Percentiles rank a stretch among this genome's conserved stretches.
These are phyloP conservation scores for Cyberlindnera americana DNA, from an alignment of 805 yeast species.

Conservation along the genomic window DNA sequence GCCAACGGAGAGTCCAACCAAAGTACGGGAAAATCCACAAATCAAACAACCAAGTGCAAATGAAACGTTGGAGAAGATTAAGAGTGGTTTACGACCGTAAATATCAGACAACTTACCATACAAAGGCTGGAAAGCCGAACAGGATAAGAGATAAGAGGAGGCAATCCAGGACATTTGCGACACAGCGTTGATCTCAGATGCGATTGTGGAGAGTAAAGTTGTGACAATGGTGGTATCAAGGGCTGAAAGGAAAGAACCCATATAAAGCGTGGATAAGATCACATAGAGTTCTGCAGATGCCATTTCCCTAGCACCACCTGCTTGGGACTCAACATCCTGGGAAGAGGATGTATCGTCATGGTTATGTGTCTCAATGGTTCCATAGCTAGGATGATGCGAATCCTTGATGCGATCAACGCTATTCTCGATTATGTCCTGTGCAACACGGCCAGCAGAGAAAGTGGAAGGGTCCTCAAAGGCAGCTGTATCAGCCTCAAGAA, in stretches of 20 bases:
- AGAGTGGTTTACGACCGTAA: constrained; percentile 51
- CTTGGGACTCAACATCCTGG: constrained; percentile 9
- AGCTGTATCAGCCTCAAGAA: constrained; percentile 15
- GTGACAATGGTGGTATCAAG: constrained; percentile 63
- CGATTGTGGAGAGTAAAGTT: constrained; percentile 57
- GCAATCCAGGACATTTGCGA: constrained; percentile 66
- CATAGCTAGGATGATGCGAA: constrained; percentile 14
- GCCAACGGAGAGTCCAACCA: constrained; percentile 40
- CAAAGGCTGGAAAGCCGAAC: constrained; percentile 65
- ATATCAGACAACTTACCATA: constrained; percentile 64
- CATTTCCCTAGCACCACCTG: constrained; percentile 1
- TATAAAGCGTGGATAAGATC: constrained; percentile 35
- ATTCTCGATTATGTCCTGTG: constrained; percentile 16
- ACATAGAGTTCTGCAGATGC: constrained; percentile 9
- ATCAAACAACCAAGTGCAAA: constrained; percentile 44
- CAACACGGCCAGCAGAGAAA: constrained; percentile 18
- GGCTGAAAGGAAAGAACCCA: constrained; percentile 53
- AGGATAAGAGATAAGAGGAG: constrained; percentile 57
- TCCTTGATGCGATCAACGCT: constrained; percentile 13
- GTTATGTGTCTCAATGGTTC: constrained; percentile 10
- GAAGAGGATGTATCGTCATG: background rate
- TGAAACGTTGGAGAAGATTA: constrained; percentile 35
- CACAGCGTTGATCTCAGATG: constrained; percentile 61
- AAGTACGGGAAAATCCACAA: constrained; percentile 30
- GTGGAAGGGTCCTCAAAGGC: constrained; percentile 21